phyloP scores from a whole-genome alignment of 2,329 filamentous ascomycete species.

The Neonectria magnoliae region DNA sequence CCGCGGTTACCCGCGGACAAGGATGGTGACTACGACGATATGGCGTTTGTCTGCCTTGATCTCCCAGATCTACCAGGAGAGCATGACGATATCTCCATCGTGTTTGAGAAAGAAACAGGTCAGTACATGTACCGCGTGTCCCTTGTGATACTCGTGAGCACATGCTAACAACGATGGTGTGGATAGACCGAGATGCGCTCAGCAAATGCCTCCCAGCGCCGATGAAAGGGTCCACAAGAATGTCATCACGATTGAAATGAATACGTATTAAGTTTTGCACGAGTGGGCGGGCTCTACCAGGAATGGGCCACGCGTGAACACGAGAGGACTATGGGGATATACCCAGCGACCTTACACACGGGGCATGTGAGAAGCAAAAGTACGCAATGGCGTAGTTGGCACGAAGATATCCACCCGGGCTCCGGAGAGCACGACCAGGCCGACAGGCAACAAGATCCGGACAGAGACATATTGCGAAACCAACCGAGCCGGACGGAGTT shows the following conservation, averaged over 20 bases:
- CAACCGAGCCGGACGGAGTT: slow-evolving; percentile 10
- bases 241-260: slow-evolving; percentile 47
- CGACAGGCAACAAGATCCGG: background rate
- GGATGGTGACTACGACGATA: slow-evolving; percentile 64
- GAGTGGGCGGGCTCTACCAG: slow-evolving; percentile 17
- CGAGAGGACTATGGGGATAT: slow-evolving; percentile 27
- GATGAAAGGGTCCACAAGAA: slow-evolving; percentile 58
- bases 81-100: slow-evolving; percentile 88
- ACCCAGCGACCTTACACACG: slow-evolving; percentile 22
- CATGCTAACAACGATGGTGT: slow-evolving; percentile 22
- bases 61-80: slow-evolving; percentile 89
- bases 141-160: background rate
- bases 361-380: slow-evolving; percentile 6
- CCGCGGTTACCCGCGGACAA: slow-evolving; percentile 69
- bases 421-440: slow-evolving; percentile 8
- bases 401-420: slow-evolving; percentile 2
- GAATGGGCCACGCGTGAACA: slow-evolving; percentile 18
- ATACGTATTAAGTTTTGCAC: slow-evolving; percentile 18
- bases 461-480: slow-evolving; percentile 2
- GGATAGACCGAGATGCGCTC: slow-evolving; percentile 64
- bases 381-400: background rate
- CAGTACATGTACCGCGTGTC: slow-evolving; percentile 50
- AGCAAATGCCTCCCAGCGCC: slow-evolving; percentile 64
- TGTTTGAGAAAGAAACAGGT: slow-evolving; percentile 84
- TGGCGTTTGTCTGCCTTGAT: slow-evolving; percentile 85